Percentiles rank a stretch among this genome's conserved stretches.
Evolutionary conservation across 441 rosid species (phyloP).

Genomic region (Mallotus japonicus): DNA sequence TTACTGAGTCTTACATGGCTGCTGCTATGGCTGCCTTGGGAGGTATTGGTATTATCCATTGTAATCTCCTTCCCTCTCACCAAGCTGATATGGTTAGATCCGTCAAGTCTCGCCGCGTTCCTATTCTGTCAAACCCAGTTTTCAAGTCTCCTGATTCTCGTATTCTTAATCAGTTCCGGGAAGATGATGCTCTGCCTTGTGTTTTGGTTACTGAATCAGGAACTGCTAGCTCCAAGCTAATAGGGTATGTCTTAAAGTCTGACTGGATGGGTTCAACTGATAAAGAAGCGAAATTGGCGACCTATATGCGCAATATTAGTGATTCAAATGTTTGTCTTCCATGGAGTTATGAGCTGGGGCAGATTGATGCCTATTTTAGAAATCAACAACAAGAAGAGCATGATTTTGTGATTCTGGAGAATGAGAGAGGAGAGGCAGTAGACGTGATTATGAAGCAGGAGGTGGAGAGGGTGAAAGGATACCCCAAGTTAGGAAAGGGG

Average conservation of each 20-base stretch:
- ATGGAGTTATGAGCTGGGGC: constrained; percentile 52
- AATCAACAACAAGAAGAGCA: constrained; percentile 25
- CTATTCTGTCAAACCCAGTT: constrained; percentile 50
- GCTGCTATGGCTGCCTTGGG: constrained; percentile 88
- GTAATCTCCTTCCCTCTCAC: constrained; percentile 47
- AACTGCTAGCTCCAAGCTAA: constrained; percentile 39
- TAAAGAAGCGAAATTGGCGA: constrained; percentile 49
- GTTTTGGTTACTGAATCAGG: constrained; percentile 56
- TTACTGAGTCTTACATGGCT: constrained; percentile 85
- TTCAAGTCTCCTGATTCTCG: constrained; percentile 43
- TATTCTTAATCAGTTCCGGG: constrained; percentile 42
- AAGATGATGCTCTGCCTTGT: constrained; percentile 25
- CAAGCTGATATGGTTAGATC: constrained; percentile 66
- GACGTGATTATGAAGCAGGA: constrained; percentile 67
- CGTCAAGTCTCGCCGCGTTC: constrained; percentile 66
- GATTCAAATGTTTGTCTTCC: constrained; percentile 43
- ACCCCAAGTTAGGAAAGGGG: constrained; percentile 64
- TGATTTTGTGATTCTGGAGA: constrained; percentile 59
- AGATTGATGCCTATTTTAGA: constrained; percentile 45
- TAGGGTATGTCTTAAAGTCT: constrained; percentile 60
- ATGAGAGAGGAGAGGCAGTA: constrained; percentile 56
- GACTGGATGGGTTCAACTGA: constrained; percentile 47
- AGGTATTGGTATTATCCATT: constrained; percentile 76
- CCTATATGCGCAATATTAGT: constrained; percentile 47
- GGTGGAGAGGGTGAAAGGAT: constrained; percentile 66